Evolutionary conservation across 306 rosid species (phyloP), one percentile per base, ranked within the genome.

Genomic region (Clitoria ternatea): DNA sequence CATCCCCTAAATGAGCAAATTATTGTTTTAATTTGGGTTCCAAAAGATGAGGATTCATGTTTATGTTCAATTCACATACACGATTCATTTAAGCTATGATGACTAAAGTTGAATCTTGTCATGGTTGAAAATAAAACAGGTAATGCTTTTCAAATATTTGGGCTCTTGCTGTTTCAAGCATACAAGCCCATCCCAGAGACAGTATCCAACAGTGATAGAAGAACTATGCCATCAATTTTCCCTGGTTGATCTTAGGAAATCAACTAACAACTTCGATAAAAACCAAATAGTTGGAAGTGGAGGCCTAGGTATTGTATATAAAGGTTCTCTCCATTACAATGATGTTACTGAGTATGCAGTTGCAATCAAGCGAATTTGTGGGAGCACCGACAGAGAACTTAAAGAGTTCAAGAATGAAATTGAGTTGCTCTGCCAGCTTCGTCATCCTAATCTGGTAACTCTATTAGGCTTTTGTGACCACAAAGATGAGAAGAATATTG

Each of bases 161-260:
- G 15, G 54, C 36, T 67, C 68, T 24, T 6, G 8, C 27, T 4
- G 10, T 15, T 56, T 17, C 3, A 37, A 73, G 8, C 18, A 61
- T 7, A 2, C 24, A 48, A 36, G n/a, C 32, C 48, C 54, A 7
- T 22, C 61, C 1, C 6, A 3, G 2, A 30, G 2, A 8, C 64
- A 23, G 11, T 37, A n/a, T 44, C 62, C 71, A 35, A 22, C 56
- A 1, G 18, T 54, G 4, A 40, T 73, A 15, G 61, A 79, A 67
- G 36, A 70, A 30, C 13, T 80, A 1, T 73, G 80, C 14, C 57
- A 14, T 17, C 79, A 19, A 61, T 71, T 81, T 52, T 66, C 76
- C 7, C 68, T 76, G 0, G 48, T 48, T 0, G 52, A 61, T 43
- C 57, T 81, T 7, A 64, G 5, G 30, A 72, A 50, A 32, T 44